phyloP scores from a whole-genome alignment of 257 asterid species.

The Buddleja alternifolia region DNA sequence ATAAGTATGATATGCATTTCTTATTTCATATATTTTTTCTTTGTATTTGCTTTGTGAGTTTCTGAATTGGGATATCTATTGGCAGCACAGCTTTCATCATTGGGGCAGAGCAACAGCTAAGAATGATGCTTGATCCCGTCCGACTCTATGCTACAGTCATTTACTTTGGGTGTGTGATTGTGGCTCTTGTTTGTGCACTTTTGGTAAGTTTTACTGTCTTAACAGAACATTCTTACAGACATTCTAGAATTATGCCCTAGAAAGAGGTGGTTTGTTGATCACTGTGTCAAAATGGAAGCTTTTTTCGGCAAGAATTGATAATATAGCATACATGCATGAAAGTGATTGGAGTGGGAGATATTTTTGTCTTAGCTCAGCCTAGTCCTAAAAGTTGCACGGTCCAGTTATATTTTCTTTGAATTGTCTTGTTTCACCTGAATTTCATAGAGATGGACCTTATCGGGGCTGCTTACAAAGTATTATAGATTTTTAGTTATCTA shows the following conservation, averaged over 20 bases:
- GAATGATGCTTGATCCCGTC: slow-evolving; percentile 89
- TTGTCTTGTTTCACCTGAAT: background rate
- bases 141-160: slow-evolving; percentile 79
- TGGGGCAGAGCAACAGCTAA: slow-evolving; percentile 74
- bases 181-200: slow-evolving; percentile 94
- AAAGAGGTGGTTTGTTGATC: slow-evolving; percentile 5
- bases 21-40: slow-evolving; percentile 9
- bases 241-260: background rate
- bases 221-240: background rate
- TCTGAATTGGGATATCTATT: slow-evolving; percentile 46
- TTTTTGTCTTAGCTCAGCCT: background rate
- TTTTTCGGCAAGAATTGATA: background rate
- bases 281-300: background rate
- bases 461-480: background rate
- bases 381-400: no score
- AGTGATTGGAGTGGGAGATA: background rate
- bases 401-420: no score
- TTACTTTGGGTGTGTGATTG: slow-evolving; percentile 67
- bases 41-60: slow-evolving; percentile 31
- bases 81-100: slow-evolving; percentile 95
- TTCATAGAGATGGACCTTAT: background rate
- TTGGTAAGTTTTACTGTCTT: slow-evolving; percentile 53
- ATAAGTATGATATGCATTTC: slow-evolving; percentile 18
- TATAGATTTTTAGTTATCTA: no score
- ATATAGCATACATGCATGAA: background rate